These are phyloP conservation scores for Ascochyta viciae-villosae DNA, from an alignment of 2,329 filamentous ascomycete species.

Conservation along the genomic window DNA sequence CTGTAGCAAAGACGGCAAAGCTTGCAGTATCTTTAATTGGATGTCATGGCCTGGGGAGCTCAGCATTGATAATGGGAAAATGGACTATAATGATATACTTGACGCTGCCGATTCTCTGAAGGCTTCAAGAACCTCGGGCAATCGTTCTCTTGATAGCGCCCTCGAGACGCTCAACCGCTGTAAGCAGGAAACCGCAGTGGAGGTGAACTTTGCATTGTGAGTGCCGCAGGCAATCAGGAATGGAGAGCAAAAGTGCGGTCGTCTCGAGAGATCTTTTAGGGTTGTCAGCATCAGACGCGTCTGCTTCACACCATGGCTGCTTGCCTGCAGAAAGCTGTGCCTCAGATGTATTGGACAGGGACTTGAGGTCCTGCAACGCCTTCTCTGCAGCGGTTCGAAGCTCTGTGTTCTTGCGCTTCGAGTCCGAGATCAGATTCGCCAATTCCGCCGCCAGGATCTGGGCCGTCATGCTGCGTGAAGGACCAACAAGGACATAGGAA, in stretches of 20 bases:
- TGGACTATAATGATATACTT: conserved; percentile 57
- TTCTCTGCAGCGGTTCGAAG: conserved; percentile 91
- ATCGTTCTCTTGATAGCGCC: conserved; percentile 77
- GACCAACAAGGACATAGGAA: conserved; percentile 30
- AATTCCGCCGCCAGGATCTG: conserved; percentile 89
- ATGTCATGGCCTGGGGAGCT: conserved; percentile 73
- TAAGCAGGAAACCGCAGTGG: conserved; percentile 85
- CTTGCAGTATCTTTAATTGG: conserved; percentile 94
- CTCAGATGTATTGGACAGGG: conserved; percentile 76
- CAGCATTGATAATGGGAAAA: conserved; percentile 5
- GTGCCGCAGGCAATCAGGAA: conserved; percentile 93
- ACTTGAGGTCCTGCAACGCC: conserved; percentile 87
- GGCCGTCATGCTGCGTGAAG: conserved; percentile 74
- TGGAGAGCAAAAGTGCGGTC: conserved; percentile 85
- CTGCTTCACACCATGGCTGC: conserved; percentile 13
- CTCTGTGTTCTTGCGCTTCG: conserved; percentile 92
- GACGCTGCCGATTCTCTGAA: conserved; percentile 80
- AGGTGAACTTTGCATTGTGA: conserved; percentile 87
- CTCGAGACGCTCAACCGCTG: conserved; percentile 85
- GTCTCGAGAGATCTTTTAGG: conserved; percentile 77
- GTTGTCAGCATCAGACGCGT: conserved; percentile 4
- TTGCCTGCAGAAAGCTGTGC: conserved; percentile 74
- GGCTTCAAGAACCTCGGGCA: conserved; percentile 87
- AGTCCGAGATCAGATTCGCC: conserved; percentile 90
- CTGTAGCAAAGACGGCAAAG: conserved; percentile 85